Evolutionary conservation across 2,329 filamentous ascomycete genomes (phyloP), one percentile per base, ranked within the genome.

Genomic region (Aspergillus puulaauensis): DNA sequence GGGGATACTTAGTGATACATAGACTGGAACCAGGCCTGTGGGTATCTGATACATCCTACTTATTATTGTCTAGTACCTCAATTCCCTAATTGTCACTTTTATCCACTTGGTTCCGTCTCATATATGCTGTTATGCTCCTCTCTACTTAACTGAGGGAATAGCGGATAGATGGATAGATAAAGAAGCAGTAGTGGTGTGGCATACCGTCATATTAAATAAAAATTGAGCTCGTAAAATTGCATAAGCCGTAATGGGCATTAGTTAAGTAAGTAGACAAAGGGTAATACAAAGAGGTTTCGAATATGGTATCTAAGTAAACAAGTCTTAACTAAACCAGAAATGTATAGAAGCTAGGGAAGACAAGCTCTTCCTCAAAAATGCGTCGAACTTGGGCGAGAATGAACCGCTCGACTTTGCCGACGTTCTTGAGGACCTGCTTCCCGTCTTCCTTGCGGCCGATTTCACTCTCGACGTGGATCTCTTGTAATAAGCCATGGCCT

Each of bases 341-440:
- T 5, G 93, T 98, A 93, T 93, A 98, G 76, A 96, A 98, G 75
- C 93, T 97, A 45, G 95, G 95, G 77, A 96, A 98, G 61, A 98
- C 93, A 77, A 98, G 95, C 74, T 99, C 95, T 72, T 98, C 95
- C 76, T 99, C 95, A 70, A 99, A 98, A 67, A 99, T 98, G 70
- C 92, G 86, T 71, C 93, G 87, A 61, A 99, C 95, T 76, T 98
- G 93, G 73, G 98, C 93, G 59, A 99, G 82, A 56, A 99, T 91
- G 73, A 99, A 99, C 68, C 91, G 90, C 79, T 99, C 95, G 57
- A 99, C 95, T 81, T 99, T 99, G 58, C 95, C 93, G 50, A 99
- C 93, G 73, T 99, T 99, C 82, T 97, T 98, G 59, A 99, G 79
- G 47, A 93, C 95, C 78, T 97, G 93, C 77, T 95, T 96, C 24